These are phyloP conservation scores for Candida loeiensis DNA, from an alignment of 805 yeast species.

Conservation along the genomic window DNA sequence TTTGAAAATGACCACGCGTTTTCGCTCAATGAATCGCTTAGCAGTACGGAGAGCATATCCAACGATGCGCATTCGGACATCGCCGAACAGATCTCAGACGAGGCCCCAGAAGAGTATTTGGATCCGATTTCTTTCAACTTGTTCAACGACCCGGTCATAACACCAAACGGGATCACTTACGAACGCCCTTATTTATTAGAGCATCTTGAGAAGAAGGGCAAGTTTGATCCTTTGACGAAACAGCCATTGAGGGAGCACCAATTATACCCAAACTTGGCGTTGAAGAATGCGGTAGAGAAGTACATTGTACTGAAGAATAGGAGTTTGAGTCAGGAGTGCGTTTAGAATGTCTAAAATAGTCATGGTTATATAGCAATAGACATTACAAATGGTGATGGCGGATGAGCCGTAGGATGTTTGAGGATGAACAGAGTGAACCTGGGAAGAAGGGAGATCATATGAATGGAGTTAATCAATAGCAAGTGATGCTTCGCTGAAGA, in stretches of 20 bases:
- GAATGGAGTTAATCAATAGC: too few species aligned
- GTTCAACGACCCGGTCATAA: slow-evolving; percentile 17
- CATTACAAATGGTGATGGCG: background rate
- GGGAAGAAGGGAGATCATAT: too few species aligned
- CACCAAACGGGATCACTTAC: slow-evolving; percentile 18
- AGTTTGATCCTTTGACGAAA: slow-evolving; percentile 42
- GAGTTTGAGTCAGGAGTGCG: background rate
- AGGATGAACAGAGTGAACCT: too few species aligned
- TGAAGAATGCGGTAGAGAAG: slow-evolving; percentile 36
- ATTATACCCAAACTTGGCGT: slow-evolving; percentile 38
- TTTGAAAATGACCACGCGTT: background rate
- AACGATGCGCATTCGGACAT: slow-evolving; percentile 1
- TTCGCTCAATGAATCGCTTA: background rate
- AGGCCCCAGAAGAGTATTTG: slow-evolving; percentile 14
- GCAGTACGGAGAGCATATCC: background rate
- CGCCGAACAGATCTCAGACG: slow-evolving; percentile 10
- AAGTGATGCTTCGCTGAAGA: too few species aligned
- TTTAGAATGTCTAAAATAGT: too few species aligned
- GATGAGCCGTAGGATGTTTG: background rate
- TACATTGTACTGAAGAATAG: slow-evolving; percentile 13
- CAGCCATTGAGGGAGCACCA: slow-evolving; percentile 29
- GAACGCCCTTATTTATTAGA: slow-evolving; percentile 12
- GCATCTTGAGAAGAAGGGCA: slow-evolving; percentile 13
- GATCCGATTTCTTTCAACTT: slow-evolving; percentile 17
- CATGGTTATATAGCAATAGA: too few species aligned